Conservation (phyloP, 352 stramenopile genomes). For the Saprolegnia diclina region DNA sequence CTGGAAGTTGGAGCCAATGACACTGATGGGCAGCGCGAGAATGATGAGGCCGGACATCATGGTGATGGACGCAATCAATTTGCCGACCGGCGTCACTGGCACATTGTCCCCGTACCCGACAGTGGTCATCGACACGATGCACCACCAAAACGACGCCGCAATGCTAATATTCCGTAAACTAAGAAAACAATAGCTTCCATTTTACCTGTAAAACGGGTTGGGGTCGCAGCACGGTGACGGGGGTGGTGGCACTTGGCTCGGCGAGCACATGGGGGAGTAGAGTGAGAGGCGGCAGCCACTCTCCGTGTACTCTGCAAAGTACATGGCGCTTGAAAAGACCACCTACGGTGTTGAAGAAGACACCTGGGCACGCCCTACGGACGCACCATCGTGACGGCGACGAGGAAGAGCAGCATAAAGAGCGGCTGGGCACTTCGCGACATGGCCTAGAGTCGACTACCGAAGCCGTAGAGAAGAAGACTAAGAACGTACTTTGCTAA, state of each 20-base stretch:
- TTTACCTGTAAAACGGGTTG: slow-evolving; percentile 23
- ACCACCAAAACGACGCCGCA: slow-evolving; percentile 80
- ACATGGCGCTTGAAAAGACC: slow-evolving; percentile 79
- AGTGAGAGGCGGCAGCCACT: slow-evolving; percentile 47
- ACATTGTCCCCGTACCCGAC: slow-evolving; percentile 86
- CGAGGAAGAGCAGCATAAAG: slow-evolving; percentile 83
- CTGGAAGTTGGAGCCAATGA: slow-evolving; percentile 84
- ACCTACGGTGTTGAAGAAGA: too few species aligned
- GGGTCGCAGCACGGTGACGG: slow-evolving; percentile 3
- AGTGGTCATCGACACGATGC: slow-evolving; percentile 88
- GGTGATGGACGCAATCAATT: slow-evolving; percentile 60
- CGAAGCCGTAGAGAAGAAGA: background rate
- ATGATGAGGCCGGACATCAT: slow-evolving; percentile 82
- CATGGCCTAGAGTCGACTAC: slow-evolving; percentile 53
- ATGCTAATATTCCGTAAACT: slow-evolving; percentile 51
- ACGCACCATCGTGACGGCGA: slow-evolving; percentile 57
- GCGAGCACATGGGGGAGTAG: slow-evolving; percentile 1
- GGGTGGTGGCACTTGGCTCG: slow-evolving; percentile 1
- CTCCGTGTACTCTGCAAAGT: slow-evolving; percentile 68
- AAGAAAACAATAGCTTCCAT: slow-evolving; percentile 5
- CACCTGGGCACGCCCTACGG: background rate
- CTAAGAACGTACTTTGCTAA: slow-evolving; percentile 27
- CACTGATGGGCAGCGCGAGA: slow-evolving; percentile 80
- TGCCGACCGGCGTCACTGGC: slow-evolving; percentile 62
- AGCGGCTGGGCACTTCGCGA: slow-evolving; percentile 66